phyloP scores from a whole-genome alignment of 805 yeast genomes.

The Saturnispora zaruensis region DNA sequence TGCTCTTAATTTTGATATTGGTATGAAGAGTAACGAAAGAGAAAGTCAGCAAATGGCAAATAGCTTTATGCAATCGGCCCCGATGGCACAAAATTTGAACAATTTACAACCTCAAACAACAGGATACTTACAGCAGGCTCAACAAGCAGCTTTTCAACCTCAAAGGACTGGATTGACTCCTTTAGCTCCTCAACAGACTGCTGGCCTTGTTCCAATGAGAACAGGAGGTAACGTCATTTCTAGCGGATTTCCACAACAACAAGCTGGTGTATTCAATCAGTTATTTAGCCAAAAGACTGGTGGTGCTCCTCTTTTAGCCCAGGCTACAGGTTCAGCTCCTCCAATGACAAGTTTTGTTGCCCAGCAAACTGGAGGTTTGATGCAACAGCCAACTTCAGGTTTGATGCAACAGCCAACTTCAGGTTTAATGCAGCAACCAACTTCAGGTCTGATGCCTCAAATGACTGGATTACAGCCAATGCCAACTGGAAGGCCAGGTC shows the following conservation, averaged over 20 bases:
- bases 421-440: conserved; percentile 21
- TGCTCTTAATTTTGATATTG: conserved; percentile 71
- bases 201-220: conserved; percentile 33
- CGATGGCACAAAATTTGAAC: background rate
- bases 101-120: conserved; percentile 24
- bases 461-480: conserved; percentile 42
- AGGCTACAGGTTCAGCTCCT: conserved; percentile 31
- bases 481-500: conserved; percentile 61
- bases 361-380: conserved; percentile 24
- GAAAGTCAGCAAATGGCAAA: conserved; percentile 9
- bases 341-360: conserved; percentile 27
- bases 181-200: conserved; percentile 26
- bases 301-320: conserved; percentile 16
- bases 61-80: conserved; percentile 6
- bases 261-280: conserved; percentile 49
- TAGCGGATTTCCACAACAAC: background rate
- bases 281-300: conserved; percentile 16
- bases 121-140: conserved; percentile 19
- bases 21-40: conserved; percentile 28
- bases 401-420: conserved; percentile 35
- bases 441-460: conserved; percentile 34
- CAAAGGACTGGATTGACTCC: conserved; percentile 44
- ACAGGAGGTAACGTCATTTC: conserved; percentile 32
- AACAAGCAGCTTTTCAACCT: conserved; percentile 31
- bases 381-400: too few relatives aligned